Conservation (phyloP, 345 rosid species). For the Eucalyptus virginea region DNA sequence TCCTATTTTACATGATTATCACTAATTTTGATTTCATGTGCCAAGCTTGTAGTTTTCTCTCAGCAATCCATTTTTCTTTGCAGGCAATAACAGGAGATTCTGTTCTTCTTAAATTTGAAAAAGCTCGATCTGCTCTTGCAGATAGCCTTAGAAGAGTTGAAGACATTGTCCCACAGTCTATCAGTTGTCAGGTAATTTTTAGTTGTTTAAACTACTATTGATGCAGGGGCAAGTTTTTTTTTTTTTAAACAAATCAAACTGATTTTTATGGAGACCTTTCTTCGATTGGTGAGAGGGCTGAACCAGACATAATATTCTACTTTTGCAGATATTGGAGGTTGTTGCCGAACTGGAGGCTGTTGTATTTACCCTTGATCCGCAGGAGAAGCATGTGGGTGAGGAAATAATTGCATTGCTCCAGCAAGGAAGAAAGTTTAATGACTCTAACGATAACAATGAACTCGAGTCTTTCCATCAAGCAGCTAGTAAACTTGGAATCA, state of each 20-base stretch:
- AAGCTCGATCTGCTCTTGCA: slow-evolving; percentile 57
- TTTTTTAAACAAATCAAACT: background rate
- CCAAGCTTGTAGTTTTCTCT: background rate
- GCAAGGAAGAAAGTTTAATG: slow-evolving; percentile 75
- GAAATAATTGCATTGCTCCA: slow-evolving; percentile 79
- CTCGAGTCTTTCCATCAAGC: slow-evolving; percentile 85
- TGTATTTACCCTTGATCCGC: slow-evolving; percentile 51
- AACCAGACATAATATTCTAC: background rate
- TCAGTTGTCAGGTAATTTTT: slow-evolving; percentile 64
- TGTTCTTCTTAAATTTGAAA: slow-evolving; percentile 78
- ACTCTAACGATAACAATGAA: slow-evolving; percentile 48
- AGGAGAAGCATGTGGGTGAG: slow-evolving; percentile 93
- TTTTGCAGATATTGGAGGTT: slow-evolving; percentile 71
- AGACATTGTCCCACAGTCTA: slow-evolving; percentile 83
- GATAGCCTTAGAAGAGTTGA: slow-evolving; percentile 89
- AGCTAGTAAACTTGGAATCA: slow-evolving; percentile 65
- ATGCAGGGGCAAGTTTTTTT: background rate
- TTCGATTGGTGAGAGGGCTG: background rate
- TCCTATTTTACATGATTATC: background rate
- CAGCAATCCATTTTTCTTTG: background rate
- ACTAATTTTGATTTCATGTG: background rate
- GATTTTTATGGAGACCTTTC: background rate
- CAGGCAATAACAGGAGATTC: slow-evolving; percentile 97
- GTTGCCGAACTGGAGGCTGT: slow-evolving; percentile 59
- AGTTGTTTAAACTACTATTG: background rate